Conservation (phyloP, 73 alveolate genomes). For the Stentor coeruleus region DNA sequence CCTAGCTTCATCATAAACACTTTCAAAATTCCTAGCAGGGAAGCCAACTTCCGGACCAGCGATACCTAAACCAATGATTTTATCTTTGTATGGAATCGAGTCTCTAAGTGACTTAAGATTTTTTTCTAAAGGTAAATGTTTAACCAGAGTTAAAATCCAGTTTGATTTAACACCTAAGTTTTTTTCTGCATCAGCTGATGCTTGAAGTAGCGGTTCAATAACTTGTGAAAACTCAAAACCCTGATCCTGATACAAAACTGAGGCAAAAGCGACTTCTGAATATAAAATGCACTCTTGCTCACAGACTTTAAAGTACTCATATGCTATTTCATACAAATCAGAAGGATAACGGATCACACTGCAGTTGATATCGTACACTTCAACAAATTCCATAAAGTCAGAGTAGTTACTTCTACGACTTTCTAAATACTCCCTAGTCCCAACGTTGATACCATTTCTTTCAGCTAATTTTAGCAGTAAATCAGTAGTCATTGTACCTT, state of each 20-base stretch:
- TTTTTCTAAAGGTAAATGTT: not conserved
- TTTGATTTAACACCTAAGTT: conserved; percentile 5
- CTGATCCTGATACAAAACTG: not conserved
- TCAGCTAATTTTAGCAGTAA: conserved; percentile 8
- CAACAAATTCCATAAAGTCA: not conserved
- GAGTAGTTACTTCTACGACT: not conserved
- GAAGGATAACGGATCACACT: not conserved
- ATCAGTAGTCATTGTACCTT: not conserved
- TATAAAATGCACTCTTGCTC: not conserved
- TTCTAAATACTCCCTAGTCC: not conserved
- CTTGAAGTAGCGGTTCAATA: not conserved
- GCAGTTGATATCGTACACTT: not conserved
- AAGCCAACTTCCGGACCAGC: conserved; percentile 15
- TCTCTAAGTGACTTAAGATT: not conserved
- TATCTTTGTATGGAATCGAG: not conserved
- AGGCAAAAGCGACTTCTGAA: not conserved
- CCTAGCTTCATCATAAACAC: not conserved
- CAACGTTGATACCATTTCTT: not conserved
- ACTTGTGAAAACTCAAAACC: not conserved
- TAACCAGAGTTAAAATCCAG: not conserved
- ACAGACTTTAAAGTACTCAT: not conserved
- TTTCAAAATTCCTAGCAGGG: not conserved
- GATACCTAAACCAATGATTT: not conserved
- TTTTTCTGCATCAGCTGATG: not conserved
- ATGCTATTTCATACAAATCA: not conserved